Percentiles rank a stretch among this genome's conserved stretches.
These are phyloP conservation scores for Cercophora sp. DNA, from an alignment of 495 filamentous ascomycete species.

Conservation along the genomic window DNA sequence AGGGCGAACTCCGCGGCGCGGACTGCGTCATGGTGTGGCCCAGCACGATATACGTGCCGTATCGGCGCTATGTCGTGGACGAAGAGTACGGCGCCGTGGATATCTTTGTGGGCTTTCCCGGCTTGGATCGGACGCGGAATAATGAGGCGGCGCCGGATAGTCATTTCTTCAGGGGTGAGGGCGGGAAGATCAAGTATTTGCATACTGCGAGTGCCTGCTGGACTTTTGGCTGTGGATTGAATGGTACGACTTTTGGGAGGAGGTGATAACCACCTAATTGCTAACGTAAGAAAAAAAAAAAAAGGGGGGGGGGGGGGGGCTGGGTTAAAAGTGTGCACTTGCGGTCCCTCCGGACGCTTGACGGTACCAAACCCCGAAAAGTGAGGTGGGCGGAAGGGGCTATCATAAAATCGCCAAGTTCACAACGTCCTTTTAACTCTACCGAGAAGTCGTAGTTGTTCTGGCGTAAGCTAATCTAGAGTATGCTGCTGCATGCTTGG, in stretches of 20 bases:
- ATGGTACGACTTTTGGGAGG: slow-evolving; percentile 16
- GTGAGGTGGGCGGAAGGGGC: too few species aligned
- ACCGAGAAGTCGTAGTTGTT: too few species aligned
- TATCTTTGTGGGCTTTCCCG: slow-evolving; percentile 11
- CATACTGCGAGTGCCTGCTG: slow-evolving; percentile 30
- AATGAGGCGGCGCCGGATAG: not conserved
- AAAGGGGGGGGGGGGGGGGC: too few species aligned
- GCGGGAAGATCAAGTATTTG: slow-evolving; percentile 21
- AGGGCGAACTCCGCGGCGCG: slow-evolving; percentile 6
- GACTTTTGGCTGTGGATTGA: slow-evolving; percentile 27
- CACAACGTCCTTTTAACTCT: too few species aligned
- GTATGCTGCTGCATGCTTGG: too few species aligned
- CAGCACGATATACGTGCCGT: slow-evolving; percentile 30
- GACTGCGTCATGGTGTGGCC: slow-evolving; percentile 5
- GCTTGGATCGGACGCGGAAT: slow-evolving; percentile 30
- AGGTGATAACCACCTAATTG: too few species aligned
- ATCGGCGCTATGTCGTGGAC: slow-evolving; percentile 39
- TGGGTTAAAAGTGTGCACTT: too few species aligned
- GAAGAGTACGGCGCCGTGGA: slow-evolving; percentile 13
- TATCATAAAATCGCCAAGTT: too few species aligned
- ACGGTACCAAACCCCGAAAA: too few species aligned
- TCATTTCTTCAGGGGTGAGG: not conserved
- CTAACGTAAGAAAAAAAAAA: too few species aligned
- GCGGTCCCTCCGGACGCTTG: too few species aligned
- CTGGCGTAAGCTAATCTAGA: too few species aligned